Evolutionary conservation across 1,284 basidiomycete genomes (phyloP).

Genomic region (Moesziomyces sp.): DNA sequence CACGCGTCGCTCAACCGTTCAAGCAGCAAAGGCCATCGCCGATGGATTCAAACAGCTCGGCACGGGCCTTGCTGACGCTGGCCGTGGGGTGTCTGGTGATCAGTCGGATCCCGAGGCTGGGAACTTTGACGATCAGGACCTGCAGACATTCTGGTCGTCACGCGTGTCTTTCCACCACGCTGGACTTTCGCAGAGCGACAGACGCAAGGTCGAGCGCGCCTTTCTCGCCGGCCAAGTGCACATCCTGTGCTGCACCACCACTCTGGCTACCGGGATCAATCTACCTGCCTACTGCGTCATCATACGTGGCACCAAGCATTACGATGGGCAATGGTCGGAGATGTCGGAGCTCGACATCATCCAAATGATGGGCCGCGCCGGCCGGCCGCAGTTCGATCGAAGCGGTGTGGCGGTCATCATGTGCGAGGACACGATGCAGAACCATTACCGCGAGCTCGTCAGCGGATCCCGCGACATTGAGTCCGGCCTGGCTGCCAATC

Average conservation of each 20-base stretch:
- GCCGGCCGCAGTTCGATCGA: constrained; percentile 89
- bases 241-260: constrained; percentile 69
- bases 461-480: constrained; percentile 50
- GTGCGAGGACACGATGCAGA: constrained; percentile 50
- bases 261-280: constrained; percentile 88
- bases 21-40: constrained; percentile 78
- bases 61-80: constrained; percentile 8
- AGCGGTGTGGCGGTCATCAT: constrained; percentile 61
- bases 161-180: constrained; percentile 90
- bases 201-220: constrained; percentile 77
- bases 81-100: constrained; percentile 9
- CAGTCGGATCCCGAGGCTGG: constrained; percentile 6
- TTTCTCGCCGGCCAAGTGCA: constrained; percentile 75
- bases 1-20: constrained; percentile 70
- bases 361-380: constrained; percentile 79
- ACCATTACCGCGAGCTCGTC: constrained; percentile 50
- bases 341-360: constrained; percentile 57
- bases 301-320: constrained; percentile 58
- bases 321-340: constrained; percentile 50
- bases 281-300: constrained; percentile 70
- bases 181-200: constrained; percentile 79
- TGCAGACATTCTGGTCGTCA: constrained; percentile 39
- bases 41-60: constrained; percentile 72
- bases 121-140: constrained; percentile 44
- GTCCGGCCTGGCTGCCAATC: constrained; percentile 40